These are phyloP conservation scores for Pontederia paniculata DNA, from an alignment of 176 grass and related monocot species.

Conservation along the genomic window DNA sequence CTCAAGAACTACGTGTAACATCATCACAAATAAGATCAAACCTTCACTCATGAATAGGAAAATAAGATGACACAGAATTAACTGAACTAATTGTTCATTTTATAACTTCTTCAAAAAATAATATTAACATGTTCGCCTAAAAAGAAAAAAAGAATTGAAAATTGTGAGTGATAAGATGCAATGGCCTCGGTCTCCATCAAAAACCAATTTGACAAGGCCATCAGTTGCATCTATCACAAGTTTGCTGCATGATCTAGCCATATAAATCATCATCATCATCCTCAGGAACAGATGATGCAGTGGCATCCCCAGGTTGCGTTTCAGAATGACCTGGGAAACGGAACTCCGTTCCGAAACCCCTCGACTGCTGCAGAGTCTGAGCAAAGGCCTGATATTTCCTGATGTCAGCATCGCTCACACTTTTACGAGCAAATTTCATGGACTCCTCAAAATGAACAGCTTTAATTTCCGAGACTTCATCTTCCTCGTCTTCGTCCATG, in stretches of 20 bases:
- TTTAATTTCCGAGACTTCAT: constrained; percentile 14
- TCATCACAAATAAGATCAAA: no score
- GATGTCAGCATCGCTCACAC: constrained; percentile 18
- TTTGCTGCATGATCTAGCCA: not conserved
- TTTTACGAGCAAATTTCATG: constrained; percentile 10
- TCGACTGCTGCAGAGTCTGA: constrained; percentile 18
- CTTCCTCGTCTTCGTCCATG: constrained; percentile 16
- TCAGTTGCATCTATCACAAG: no score
- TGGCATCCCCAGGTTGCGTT: not conserved
- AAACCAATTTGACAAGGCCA: no score
- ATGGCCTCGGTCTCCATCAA: no score
- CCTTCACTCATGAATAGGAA: no score
- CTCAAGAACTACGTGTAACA: no score
- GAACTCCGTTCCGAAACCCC: constrained; percentile 15
- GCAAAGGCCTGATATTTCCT: constrained; percentile 19
- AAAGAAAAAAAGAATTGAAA: no score
- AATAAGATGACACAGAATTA: no score
- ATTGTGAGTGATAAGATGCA: no score
- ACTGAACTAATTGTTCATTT: no score
- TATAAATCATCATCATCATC: constrained; percentile 19
- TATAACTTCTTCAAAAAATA: no score
- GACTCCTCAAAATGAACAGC: constrained; percentile 18
- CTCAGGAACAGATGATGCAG: not conserved
- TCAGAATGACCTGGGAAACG: constrained; percentile 12
- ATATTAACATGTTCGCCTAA: no score